Base-by-base conservation (phyloP, 176 grass and related monocot species). In the Guadua angustifolia region DNA sequence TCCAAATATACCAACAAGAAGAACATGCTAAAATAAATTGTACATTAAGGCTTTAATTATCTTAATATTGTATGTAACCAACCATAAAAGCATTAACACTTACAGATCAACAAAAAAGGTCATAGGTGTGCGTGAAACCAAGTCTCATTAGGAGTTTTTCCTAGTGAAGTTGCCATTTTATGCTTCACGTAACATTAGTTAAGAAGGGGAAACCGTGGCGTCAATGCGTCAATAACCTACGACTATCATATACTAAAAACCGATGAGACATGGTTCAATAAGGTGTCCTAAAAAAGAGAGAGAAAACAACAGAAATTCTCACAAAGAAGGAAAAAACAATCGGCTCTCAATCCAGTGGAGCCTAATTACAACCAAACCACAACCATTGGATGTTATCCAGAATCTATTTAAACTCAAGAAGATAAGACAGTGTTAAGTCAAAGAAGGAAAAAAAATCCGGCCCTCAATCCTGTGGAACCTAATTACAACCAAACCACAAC, bases 321-420 rank as follows among this genome's bases (percentile, higher is more conserved):
- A 42, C 16, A 21, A 53, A 15, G 60, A 29, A 51, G 53, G 4
- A 79, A 40, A 84, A 53, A 67, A 56, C 33, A 67, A 32, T 11
- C 12, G 0, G 9, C 29, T 1, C 55, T 9, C 21, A 21, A 51
- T 79, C 50, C 39, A 35, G 13, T 16, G 32, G 47, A 40, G 32
- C n/a, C 3, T 73, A 29, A 29, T 51, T 59, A 52, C 56, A 63
- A 32, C 62, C 70, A 46, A 84, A 67, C 58, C 57, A 9, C 33
- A 55, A 42, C 11, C 18, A 49, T 32, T 32, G 15, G 15, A 73
- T 73, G 67, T 6, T 19, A 73, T 29, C n/a, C 38, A 17, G 21
- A 86, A 63, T 38, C 29, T 55, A 79, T 42, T 66, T 53, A 7
- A 86, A 80, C 17, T 53, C 50, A 66, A 81, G 70, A 74, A n/a